Base-by-base conservation (phyloP, 2,329 filamentous ascomycete genomes). In the Ceratocystis variospora region DNA sequence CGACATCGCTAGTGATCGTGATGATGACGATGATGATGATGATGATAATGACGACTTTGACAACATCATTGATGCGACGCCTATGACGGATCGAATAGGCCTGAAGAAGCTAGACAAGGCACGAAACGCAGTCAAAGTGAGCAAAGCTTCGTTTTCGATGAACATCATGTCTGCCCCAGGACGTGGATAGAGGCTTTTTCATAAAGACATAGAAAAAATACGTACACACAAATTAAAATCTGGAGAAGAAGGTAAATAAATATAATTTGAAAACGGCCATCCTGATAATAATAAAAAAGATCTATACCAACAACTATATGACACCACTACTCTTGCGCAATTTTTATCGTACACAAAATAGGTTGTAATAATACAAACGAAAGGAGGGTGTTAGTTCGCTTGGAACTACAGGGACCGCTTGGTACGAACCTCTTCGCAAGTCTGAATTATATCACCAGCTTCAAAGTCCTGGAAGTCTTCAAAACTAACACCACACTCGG, bases 401-500 rank as follows among this genome's bases (percentile, higher is more conserved):
- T 17, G 48, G 33, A 41, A 65, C 75, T 79, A 83, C 73, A 85
- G 70, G 28, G 70, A 74, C 69, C 90, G 81, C 79, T 88, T 88
- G 76, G 94, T 89, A 66, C 76, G 77, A 19, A 86, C 81, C 76
- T 92, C 88, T 73, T 96, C 90, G 72, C 92, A 96, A 44, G 86
- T 87, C 78, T 97, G 94, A 69, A 99, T 82, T 74, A 87, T 83
- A 76, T 99, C 94, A 33, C 93, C 94, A 15, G 85, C 79, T 72
- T 87, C 75, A 73, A 97, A 88, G 25, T 85, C 88, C 61, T 87
- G 80, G 85, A 90, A 99, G 41, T 80, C 82, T 2, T 87, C 85
- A 72, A 99, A 93, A 64, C 84, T 86, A 70, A 99, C 87, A 70
- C 94, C 94, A 72, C 94, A 99, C 76, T 99, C 94, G n/a, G 82